Percentiles rank a stretch among this genome's conserved stretches.
These are phyloP conservation scores for Crithidia brevicula DNA, from an alignment of 208 protist species.

Conservation along the genomic window DNA sequence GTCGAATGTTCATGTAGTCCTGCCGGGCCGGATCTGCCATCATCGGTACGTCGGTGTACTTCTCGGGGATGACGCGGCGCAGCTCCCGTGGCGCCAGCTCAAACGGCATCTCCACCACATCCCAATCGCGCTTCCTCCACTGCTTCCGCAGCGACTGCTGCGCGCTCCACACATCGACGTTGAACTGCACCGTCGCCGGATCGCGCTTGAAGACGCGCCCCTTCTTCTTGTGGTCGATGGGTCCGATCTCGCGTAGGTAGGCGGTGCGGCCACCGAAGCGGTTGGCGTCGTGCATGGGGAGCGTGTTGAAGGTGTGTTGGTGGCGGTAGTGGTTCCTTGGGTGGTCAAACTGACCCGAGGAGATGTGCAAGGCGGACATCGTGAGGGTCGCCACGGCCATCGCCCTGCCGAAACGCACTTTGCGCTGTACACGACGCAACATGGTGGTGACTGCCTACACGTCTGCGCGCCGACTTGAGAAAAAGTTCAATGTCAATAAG, in stretches of 20 bases:
- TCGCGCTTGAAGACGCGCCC: constrained; percentile 87
- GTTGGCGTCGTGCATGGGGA: constrained; percentile 87
- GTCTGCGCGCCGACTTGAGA: too few relatives aligned
- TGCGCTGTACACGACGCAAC: neutral
- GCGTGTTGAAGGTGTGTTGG: constrained; percentile 85
- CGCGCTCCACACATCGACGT: constrained; percentile 90
- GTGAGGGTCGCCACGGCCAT: constrained; percentile 17
- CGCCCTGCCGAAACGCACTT: neutral
- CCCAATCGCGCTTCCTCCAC: constrained; percentile 91
- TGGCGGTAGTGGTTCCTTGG: constrained; percentile 63
- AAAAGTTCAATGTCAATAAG: too few relatives aligned
- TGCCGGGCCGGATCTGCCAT: constrained; percentile 54
- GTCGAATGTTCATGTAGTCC: constrained; percentile 85
- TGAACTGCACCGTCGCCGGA: constrained; percentile 75
- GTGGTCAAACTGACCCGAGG: constrained; percentile 79
- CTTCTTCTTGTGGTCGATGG: constrained; percentile 73
- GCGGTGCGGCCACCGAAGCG: constrained; percentile 85
- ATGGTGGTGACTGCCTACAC: too few relatives aligned
- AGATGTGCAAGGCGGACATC: constrained; percentile 30
- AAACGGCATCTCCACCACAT: constrained; percentile 89
- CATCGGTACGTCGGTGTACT: constrained; percentile 88
- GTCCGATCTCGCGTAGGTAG: constrained; percentile 85
- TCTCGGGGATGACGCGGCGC: constrained; percentile 87
- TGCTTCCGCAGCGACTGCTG: constrained; percentile 86
- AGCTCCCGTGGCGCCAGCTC: constrained; percentile 71